Percentiles rank a stretch among this genome's conserved stretches.
Conservation (phyloP, 805 yeast genomes). For the Nakazawaea holstii region DNA sequence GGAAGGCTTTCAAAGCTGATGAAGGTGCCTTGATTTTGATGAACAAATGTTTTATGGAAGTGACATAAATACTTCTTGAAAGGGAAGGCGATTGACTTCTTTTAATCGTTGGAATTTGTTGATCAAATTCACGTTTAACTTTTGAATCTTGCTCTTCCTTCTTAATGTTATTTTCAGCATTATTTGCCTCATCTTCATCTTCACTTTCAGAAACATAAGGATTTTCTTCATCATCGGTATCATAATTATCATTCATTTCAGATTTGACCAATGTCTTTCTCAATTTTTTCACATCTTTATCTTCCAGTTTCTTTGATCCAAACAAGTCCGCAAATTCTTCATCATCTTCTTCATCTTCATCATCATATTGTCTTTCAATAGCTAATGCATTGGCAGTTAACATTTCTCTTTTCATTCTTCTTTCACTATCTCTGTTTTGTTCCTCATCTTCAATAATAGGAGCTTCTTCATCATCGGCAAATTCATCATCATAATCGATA, state of each 20-base stretch:
- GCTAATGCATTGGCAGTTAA: conserved; percentile 67
- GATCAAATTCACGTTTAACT: conserved; percentile 31
- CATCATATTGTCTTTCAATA: conserved; percentile 50
- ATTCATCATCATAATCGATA: conserved; percentile 91
- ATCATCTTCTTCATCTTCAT: conserved; percentile 51
- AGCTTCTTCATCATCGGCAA: conserved; percentile 98
- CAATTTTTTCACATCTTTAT: conserved; percentile 84
- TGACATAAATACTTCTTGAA: conserved; percentile 31
- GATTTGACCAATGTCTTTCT: conserved; percentile 79
- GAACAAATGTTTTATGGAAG: conserved; percentile 49
- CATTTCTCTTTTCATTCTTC: conserved; percentile 80
- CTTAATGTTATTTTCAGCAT: conserved; percentile 22
- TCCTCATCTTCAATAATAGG: conserved; percentile 96
- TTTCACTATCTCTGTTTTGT: conserved; percentile 86
- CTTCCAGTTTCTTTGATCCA: conserved; percentile 65
- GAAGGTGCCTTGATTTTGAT: conserved; percentile 54
- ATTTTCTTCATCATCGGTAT: conserved; percentile 76
- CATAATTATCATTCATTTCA: conserved; percentile 85
- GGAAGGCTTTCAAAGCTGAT: conserved; percentile 57
- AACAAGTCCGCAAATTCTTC: conserved; percentile 68
- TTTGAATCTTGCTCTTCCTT: conserved; percentile 31
- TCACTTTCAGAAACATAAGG: conserved; percentile 78
- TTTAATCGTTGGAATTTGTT: conserved; percentile 13
- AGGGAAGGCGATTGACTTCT: conserved; percentile 21
- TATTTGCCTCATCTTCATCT: conserved; percentile 40